These are phyloP conservation scores for Phytophthora rubi DNA, from an alignment of 352 stramenopile species.

Conservation along the genomic window DNA sequence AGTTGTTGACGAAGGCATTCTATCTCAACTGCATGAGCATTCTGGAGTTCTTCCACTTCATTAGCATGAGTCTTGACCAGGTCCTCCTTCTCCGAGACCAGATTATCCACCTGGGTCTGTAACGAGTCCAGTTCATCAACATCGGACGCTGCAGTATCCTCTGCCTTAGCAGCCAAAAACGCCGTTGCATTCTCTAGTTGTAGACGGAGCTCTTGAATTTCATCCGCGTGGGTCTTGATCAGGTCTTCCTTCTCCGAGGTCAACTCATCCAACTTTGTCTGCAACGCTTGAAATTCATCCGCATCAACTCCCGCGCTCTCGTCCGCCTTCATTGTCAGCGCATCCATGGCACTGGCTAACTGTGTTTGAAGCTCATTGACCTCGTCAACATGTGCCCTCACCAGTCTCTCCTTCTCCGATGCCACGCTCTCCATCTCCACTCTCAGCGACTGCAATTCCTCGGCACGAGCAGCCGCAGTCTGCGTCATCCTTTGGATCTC, in stretches of 20 bases:
- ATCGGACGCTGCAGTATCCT: neutral
- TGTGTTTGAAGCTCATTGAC: slow-evolving; percentile 37
- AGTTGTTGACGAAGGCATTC: slow-evolving; percentile 28
- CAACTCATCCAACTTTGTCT: neutral
- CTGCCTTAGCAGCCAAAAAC: neutral
- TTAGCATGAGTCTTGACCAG: slow-evolving; percentile 13
- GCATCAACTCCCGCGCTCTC: neutral
- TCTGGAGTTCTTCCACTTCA: slow-evolving; percentile 27
- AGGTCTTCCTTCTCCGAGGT: neutral
- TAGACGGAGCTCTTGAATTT: neutral
- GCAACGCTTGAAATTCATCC: slow-evolving; percentile 16
- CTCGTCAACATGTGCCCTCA: slow-evolving; percentile 24
- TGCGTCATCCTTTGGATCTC: slow-evolving; percentile 48
- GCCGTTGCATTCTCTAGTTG: neutral
- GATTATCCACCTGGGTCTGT: slow-evolving; percentile 16
- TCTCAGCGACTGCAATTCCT: slow-evolving; percentile 39
- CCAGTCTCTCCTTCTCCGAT: slow-evolving; percentile 29
- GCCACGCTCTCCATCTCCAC: slow-evolving; percentile 35
- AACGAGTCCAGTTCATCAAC: slow-evolving; percentile 23
- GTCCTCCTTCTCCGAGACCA: slow-evolving; percentile 14
- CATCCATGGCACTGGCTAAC: slow-evolving; percentile 33
- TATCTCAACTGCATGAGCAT: slow-evolving; percentile 1
- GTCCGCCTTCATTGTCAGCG: slow-evolving; percentile 11
- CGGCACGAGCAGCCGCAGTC: slow-evolving; percentile 32
- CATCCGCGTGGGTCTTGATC: neutral